Percentiles rank a stretch among this genome's conserved stretches.
Evolutionary conservation across 257 asterid genomes (phyloP).

Genomic region (Ehretia macrophylla): DNA sequence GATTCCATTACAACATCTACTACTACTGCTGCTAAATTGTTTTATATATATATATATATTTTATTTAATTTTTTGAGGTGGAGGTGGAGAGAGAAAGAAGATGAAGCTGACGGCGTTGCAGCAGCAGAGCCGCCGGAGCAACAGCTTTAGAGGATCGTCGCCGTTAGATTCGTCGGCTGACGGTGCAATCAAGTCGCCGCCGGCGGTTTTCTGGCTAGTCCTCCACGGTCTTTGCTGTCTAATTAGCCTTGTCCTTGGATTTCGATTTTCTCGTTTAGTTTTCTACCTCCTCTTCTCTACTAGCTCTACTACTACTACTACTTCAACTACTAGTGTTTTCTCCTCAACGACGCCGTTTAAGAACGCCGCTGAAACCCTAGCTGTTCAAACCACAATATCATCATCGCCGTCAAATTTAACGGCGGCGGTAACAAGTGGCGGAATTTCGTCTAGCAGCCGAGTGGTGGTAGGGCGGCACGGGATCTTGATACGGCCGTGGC

Average conservation of each 20-base stretch:
- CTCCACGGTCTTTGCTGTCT: slow-evolving; percentile 82
- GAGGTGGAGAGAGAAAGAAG: neutral
- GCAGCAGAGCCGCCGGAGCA: slow-evolving; percentile 84
- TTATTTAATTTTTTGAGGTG: too few relatives aligned
- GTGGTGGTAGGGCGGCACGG: slow-evolving; percentile 99
- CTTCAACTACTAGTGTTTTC: neutral
- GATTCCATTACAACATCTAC: neutral
- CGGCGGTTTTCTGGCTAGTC: slow-evolving; percentile 72
- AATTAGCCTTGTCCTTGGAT: slow-evolving; percentile 84
- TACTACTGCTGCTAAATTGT: neutral
- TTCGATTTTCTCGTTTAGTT: slow-evolving; percentile 85
- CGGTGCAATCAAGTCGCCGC: slow-evolving; percentile 69
- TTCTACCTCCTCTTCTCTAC: slow-evolving; percentile 68
- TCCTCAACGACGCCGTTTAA: slow-evolving; percentile 11
- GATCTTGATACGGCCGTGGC: slow-evolving; percentile 95
- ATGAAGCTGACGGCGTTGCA: slow-evolving; percentile 55
- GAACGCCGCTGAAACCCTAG: slow-evolving; percentile 14
- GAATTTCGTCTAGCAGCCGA: slow-evolving; percentile 4
- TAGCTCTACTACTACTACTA: slow-evolving; percentile 21
- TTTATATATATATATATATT: too few relatives aligned
- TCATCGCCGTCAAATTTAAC: slow-evolving; percentile 24
- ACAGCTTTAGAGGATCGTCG: slow-evolving; percentile 51
- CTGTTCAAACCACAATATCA: slow-evolving; percentile 12
- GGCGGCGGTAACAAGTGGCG: slow-evolving; percentile 32
- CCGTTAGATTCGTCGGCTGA: slow-evolving; percentile 62